A percentile compares a stretch with the other conserved stretches of the same genome.
Evolutionary conservation across 1,139 yeast species (phyloP).

Genomic region (Saccharomyces pastorianus): DNA sequence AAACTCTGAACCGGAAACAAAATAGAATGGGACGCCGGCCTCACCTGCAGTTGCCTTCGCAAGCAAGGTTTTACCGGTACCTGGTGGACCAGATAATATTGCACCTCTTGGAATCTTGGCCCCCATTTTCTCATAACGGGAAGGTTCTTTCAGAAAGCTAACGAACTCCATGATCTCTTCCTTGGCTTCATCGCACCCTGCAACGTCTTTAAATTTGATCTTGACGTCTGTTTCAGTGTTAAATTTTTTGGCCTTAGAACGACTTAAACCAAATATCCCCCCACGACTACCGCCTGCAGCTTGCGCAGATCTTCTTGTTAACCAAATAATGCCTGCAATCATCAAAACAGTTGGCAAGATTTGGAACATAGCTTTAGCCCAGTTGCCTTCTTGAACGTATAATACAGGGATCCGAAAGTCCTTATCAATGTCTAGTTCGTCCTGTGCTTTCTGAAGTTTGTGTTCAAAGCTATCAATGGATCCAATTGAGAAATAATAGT

Average conservation of each 20-base stretch:
- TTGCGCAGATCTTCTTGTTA: conserved; percentile 51
- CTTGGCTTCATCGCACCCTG: conserved; percentile 77
- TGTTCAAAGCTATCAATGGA: conserved; percentile 67
- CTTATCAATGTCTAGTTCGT: conserved; percentile 50
- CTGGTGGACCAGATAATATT: conserved; percentile 76
- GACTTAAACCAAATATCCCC: conserved; percentile 57
- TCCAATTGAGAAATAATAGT: conserved; percentile 60
- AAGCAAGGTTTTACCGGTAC: conserved; percentile 75
- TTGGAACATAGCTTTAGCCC: conserved; percentile 49
- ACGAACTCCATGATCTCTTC: conserved; percentile 84
- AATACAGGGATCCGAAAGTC: conserved; percentile 57
- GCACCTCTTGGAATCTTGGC: conserved; percentile 84
- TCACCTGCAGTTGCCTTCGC: conserved; percentile 85
- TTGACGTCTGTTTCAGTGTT: conserved; percentile 66
- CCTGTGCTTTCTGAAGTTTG: conserved; percentile 54
- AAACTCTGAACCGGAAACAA: conserved; percentile 77
- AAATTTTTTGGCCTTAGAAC: conserved; percentile 61
- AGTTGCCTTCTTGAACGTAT: conserved; percentile 53
- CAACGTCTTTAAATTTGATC: conserved; percentile 69
- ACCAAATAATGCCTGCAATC: conserved; percentile 65
- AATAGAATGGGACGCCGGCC: conserved; percentile 73
- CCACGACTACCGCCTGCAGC: conserved; percentile 46
- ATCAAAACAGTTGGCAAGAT: conserved; percentile 62
- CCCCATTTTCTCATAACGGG: conserved; percentile 66
- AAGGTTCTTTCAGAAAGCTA: conserved; percentile 65